A percentile compares a stretch with the other conserved stretches of the same genome.
Evolutionary conservation across 2,329 filamentous ascomycete genomes (phyloP).

Genomic region (Fusarium sp.): DNA sequence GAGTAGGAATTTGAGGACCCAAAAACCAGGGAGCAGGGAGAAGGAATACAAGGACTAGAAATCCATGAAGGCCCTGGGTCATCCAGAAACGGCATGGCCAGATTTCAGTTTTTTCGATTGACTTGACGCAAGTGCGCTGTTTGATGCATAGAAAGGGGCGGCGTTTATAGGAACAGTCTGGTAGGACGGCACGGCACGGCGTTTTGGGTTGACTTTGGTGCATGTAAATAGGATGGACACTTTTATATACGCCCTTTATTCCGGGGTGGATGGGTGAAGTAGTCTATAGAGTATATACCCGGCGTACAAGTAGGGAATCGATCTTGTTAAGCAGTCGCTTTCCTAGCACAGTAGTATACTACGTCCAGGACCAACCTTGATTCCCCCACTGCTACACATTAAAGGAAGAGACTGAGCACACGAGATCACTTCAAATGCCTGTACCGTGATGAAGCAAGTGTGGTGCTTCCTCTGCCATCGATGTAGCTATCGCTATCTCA

Average conservation of each 20-base stretch:
- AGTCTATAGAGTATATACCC: conserved; percentile 29
- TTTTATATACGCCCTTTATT: not conserved
- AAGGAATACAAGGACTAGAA: no score
- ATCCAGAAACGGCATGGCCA: not conserved
- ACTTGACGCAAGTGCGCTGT: not conserved
- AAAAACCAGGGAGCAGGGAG: no score
- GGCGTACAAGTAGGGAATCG: conserved; percentile 16
- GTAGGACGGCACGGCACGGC: conserved; percentile 16
- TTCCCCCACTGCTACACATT: no score
- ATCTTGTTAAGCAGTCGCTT: not conserved
- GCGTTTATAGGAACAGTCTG: not conserved
- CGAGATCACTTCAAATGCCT: no score
- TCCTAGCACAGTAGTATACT: not conserved
- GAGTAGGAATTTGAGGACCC: conserved; percentile 49
- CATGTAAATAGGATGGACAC: not conserved
- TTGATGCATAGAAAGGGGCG: not conserved
- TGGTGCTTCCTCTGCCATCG: no score
- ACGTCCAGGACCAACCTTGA: not conserved
- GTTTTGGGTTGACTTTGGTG: conserved; percentile 20
- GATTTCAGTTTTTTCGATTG: not conserved
- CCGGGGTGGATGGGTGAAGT: not conserved
- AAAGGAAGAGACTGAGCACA: not conserved
- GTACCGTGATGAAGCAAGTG: no score
- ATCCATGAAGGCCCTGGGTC: not conserved
- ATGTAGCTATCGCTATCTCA: no score